Percentiles rank a stretch among this genome's conserved stretches.
Evolutionary conservation across 2,329 filamentous ascomycete genomes (phyloP).

Genomic region (Microdochium paspali): DNA sequence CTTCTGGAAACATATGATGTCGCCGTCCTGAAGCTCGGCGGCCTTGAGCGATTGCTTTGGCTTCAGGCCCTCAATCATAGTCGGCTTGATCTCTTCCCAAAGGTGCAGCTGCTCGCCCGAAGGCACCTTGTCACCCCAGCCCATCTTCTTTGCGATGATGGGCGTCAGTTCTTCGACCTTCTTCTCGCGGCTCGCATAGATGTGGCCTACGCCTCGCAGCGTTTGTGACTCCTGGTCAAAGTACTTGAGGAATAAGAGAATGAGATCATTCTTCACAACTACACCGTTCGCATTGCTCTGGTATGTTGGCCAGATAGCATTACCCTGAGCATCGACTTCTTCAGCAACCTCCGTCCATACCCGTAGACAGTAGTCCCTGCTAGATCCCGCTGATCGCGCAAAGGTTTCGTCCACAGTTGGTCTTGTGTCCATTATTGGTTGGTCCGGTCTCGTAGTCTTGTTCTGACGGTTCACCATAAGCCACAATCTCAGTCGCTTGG

Average conservation of each 20-base stretch:
- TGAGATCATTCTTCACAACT: slow-evolving; percentile 49
- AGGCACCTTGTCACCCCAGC: slow-evolving; percentile 68
- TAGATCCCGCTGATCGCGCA: slow-evolving; percentile 36
- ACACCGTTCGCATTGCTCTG: slow-evolving; percentile 47
- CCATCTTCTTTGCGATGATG: slow-evolving; percentile 72
- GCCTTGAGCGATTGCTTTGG: slow-evolving; percentile 79
- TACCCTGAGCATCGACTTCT: slow-evolving; percentile 56
- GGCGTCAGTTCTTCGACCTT: slow-evolving; percentile 79
- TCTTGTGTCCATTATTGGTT: slow-evolving; percentile 67
- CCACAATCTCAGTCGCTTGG: slow-evolving; percentile 74
- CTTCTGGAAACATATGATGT: slow-evolving; percentile 91
- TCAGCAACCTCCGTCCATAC: slow-evolving; percentile 80
- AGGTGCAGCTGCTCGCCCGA: slow-evolving; percentile 55
- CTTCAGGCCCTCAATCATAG: slow-evolving; percentile 94
- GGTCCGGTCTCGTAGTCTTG: slow-evolving; percentile 87
- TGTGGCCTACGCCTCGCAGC: slow-evolving; percentile 67
- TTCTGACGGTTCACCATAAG: slow-evolving; percentile 98
- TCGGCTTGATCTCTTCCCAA: slow-evolving; percentile 96
- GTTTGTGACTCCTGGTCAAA: slow-evolving; percentile 74
- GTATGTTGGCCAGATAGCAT: slow-evolving; percentile 61
- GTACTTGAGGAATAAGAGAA: slow-evolving; percentile 86
- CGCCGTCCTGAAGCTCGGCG: slow-evolving; percentile 92
- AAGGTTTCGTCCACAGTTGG: slow-evolving; percentile 68
- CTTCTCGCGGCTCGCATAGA: slow-evolving; percentile 81
- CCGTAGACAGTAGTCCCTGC: slow-evolving; percentile 64